A percentile compares a stretch with the other conserved stretches of the same genome.
Evolutionary conservation across 2,329 filamentous ascomycete genomes (phyloP).

Genomic region (Hirsutella rhossiliensis): DNA sequence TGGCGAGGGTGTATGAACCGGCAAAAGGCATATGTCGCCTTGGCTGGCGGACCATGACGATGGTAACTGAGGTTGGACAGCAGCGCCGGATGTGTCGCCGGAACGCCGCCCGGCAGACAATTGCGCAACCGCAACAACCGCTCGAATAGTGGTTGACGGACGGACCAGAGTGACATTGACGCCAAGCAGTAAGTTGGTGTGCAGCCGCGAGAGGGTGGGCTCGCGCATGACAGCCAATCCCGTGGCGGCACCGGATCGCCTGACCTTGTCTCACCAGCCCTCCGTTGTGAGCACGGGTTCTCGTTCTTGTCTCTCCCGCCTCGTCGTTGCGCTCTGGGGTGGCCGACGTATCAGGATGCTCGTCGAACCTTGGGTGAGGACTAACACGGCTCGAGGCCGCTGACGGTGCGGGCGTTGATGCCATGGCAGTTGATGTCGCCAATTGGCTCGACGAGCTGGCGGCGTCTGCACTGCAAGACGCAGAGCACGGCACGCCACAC

Average conservation of each 20-base stretch:
- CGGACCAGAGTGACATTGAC: neutral
- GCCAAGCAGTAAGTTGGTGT: neutral
- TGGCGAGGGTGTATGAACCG: too few relatives aligned
- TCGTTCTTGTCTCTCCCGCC: too few relatives aligned
- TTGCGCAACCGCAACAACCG: neutral
- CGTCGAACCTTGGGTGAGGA: too few relatives aligned
- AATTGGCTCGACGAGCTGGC: too few relatives aligned
- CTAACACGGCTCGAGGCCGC: too few relatives aligned
- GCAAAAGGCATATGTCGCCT: too few relatives aligned
- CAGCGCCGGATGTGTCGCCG: neutral
- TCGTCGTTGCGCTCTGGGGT: too few relatives aligned
- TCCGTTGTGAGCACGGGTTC: neutral
- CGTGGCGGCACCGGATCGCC: neutral
- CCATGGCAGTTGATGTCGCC: too few relatives aligned
- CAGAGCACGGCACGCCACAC: too few relatives aligned
- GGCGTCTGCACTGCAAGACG: too few relatives aligned
- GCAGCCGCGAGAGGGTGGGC: neutral
- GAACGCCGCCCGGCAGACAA: neutral
- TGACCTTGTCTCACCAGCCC: slow-evolving; percentile 5
- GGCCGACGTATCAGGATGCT: too few relatives aligned
- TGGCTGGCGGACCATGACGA: neutral
- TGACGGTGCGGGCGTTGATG: too few relatives aligned
- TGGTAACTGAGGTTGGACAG: neutral
- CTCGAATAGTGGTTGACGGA: neutral
- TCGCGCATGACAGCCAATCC: slow-evolving; percentile 1